A percentile compares a stretch with the other conserved stretches of the same genome.
Evolutionary conservation across 179 eudicot species (phyloP).

Genomic region (Drosera spatulata): DNA sequence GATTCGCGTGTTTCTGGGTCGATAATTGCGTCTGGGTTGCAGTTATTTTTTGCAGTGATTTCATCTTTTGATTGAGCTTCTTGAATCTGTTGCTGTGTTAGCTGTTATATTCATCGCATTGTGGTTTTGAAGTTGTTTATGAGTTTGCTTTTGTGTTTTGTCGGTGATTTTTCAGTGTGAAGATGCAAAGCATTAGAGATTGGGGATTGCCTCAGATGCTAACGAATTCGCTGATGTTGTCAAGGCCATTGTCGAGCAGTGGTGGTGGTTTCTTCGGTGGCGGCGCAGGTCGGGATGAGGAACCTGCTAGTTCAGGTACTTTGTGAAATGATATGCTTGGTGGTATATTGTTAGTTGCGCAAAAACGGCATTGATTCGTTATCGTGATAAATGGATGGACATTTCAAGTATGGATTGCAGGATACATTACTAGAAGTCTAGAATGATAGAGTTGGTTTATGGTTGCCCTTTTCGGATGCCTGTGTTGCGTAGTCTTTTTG

Average conservation of each 20-base stretch:
- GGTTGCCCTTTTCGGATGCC: background rate
- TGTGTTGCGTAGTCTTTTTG: no score
- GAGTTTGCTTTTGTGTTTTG: no score
- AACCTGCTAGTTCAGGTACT: slow-evolving; percentile 42
- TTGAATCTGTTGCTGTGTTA: no score
- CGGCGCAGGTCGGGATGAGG: slow-evolving; percentile 26
- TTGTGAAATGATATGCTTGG: slow-evolving; percentile 1
- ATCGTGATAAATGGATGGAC: background rate
- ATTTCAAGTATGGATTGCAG: background rate
- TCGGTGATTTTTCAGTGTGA: background rate
- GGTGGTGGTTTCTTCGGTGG: slow-evolving; percentile 32
- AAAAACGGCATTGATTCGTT: background rate
- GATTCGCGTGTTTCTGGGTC: no score
- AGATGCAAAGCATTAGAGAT: slow-evolving; percentile 87
- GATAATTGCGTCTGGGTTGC: no score
- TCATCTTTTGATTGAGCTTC: no score
- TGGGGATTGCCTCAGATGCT: slow-evolving; percentile 85
- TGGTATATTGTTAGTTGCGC: background rate
- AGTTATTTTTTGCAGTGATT: no score
- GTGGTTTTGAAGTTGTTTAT: no score
- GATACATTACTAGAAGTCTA: background rate
- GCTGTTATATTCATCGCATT: no score
- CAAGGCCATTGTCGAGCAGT: slow-evolving; percentile 43
- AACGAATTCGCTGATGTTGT: slow-evolving; percentile 51
- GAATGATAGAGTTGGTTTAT: background rate